A percentile compares a stretch with the other conserved stretches of the same genome.
phyloP scores from a whole-genome alignment of 176 grass and related monocot species.

The Carex littledalei region DNA sequence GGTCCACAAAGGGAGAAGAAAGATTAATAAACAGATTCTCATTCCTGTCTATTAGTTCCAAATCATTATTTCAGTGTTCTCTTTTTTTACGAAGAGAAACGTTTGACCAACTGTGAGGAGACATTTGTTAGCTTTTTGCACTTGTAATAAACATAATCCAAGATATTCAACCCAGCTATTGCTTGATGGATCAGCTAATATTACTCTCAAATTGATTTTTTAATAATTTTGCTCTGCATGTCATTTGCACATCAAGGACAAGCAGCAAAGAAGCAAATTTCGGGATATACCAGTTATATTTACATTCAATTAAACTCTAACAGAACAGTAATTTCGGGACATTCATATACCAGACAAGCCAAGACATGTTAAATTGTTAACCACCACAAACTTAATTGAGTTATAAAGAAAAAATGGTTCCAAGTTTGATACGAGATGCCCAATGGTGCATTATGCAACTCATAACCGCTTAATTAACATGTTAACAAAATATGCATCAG shows the following conservation, averaged over 20 bases:
- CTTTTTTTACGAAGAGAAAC: background rate
- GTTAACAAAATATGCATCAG: background rate
- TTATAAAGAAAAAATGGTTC: background rate
- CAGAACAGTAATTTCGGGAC: background rate
- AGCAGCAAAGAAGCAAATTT: background rate
- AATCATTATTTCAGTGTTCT: background rate
- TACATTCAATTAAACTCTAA: too few relatives aligned
- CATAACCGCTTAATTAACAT: background rate
- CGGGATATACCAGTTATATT: background rate
- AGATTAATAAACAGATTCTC: background rate
- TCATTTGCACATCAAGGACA: background rate
- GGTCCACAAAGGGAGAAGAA: constrained; percentile 26
- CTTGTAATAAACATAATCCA: constrained; percentile 2
- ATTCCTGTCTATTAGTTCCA: background rate
- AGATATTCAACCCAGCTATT: background rate
- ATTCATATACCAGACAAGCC: background rate
- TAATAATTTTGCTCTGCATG: background rate
- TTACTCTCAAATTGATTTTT: background rate
- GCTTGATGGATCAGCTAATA: background rate
- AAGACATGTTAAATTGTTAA: background rate
- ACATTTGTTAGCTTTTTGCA: background rate
- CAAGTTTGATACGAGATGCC: background rate
- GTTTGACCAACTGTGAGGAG: background rate
- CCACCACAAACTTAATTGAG: background rate
- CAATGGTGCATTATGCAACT: background rate